phyloP scores from a whole-genome alignment of 306 rosid genomes.

The Benincasa hispida region DNA sequence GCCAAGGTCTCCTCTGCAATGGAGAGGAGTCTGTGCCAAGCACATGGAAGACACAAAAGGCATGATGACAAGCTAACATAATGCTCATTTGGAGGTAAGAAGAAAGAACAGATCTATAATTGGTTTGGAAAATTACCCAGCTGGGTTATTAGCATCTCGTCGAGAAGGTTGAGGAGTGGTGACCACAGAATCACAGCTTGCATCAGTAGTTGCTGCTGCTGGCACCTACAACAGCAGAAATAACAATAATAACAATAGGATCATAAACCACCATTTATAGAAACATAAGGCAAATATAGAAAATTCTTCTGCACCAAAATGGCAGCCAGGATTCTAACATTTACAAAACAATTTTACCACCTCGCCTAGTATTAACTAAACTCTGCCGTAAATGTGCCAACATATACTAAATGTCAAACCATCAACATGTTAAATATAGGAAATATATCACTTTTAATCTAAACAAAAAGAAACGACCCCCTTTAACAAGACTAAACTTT shows the following conservation, averaged over 20 bases:
- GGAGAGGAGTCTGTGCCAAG: slow-evolving; percentile 79
- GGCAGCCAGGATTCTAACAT: background rate
- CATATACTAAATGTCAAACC: background rate
- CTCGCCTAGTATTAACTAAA: background rate
- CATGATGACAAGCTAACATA: background rate
- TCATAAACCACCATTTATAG: background rate
- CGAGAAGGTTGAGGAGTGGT: slow-evolving; percentile 70
- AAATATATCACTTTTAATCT: background rate
- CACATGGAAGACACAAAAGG: background rate
- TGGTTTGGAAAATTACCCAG: slow-evolving; percentile 53
- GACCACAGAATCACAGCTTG: slow-evolving; percentile 82
- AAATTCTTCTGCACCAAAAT: background rate
- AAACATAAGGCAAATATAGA: slow-evolving; percentile 1
- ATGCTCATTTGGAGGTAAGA: background rate
- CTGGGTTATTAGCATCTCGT: slow-evolving; percentile 92
- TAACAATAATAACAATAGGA: background rate
- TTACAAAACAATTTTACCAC: background rate
- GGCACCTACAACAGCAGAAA: slow-evolving; percentile 35
- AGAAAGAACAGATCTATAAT: slow-evolving; percentile 7
- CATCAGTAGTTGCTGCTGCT: slow-evolving; percentile 75
- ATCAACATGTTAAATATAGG: background rate
- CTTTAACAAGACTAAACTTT: background rate
- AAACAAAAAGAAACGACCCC: background rate
- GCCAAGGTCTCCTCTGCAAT: slow-evolving; percentile 98
- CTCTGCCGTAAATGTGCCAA: background rate